A percentile compares a stretch with the other conserved stretches of the same genome.
Evolutionary conservation across 345 rosid genomes (phyloP).

Genomic region (Stellera chamaejasme): DNA sequence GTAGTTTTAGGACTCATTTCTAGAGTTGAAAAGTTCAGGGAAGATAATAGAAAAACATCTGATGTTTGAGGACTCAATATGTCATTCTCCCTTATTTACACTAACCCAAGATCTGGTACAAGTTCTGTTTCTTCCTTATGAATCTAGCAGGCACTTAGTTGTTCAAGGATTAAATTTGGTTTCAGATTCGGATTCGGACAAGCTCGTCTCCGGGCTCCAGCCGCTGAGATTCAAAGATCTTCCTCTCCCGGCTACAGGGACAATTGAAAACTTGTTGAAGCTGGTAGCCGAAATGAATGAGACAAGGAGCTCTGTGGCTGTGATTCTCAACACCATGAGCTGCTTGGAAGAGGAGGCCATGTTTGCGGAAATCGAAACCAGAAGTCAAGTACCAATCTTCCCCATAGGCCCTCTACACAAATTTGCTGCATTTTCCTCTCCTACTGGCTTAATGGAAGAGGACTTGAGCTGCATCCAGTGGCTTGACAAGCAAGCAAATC

Average conservation of each 20-base stretch:
- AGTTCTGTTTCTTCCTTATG: too few species aligned
- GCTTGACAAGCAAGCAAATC: conserved; percentile 25
- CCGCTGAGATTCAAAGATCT: conserved; percentile 37
- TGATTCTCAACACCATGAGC: conserved; percentile 27
- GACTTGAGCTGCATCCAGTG: conserved; percentile 28
- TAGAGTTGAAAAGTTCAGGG: too few species aligned
- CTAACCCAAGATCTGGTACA: not conserved
- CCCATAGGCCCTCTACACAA: conserved; percentile 43
- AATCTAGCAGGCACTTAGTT: not conserved
- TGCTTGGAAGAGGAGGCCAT: conserved; percentile 22
- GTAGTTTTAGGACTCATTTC: too few species aligned
- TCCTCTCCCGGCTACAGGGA: conserved; percentile 14
- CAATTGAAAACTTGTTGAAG: conserved; percentile 17
- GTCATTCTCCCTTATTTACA: not conserved
- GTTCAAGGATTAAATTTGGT: not conserved
- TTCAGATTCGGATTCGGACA: conserved; percentile 22
- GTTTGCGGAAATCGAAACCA: not conserved
- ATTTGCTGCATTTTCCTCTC: conserved; percentile 11
- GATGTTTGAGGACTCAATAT: not conserved
- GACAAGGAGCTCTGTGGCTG: conserved; percentile 21
- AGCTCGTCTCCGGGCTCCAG: conserved; percentile 18
- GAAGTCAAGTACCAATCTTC: conserved; percentile 20
- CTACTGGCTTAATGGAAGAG: conserved; percentile 19
- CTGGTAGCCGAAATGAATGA: conserved; percentile 9
- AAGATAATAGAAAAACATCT: not conserved